A percentile compares a stretch with the other conserved stretches of the same genome.
These are phyloP conservation scores for Dalbergia cultrata DNA, from an alignment of 306 rosid genomes.

Conservation along the genomic window DNA sequence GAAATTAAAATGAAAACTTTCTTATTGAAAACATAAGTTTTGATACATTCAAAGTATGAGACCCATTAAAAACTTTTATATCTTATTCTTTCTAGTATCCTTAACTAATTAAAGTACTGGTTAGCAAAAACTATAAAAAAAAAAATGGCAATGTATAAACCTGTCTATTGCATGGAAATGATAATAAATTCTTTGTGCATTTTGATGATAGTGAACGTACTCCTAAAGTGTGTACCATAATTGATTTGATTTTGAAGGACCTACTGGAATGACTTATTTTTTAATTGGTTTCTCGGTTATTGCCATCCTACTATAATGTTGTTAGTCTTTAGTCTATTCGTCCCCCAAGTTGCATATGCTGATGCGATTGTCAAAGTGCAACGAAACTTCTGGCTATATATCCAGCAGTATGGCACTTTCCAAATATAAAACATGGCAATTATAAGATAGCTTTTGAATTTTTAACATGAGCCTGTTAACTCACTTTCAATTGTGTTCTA, in stretches of 20 bases:
- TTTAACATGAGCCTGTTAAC: background rate
- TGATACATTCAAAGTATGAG: too few species aligned
- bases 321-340: constrained; percentile 9
- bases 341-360: constrained; percentile 19
- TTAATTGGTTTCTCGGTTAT: background rate
- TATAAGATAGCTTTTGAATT: background rate
- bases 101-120: too few species aligned
- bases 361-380: constrained; percentile 1
- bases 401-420: background rate
- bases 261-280: background rate
- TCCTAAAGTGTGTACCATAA: background rate
- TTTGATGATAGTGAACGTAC: constrained; percentile 14
- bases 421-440: background rate
- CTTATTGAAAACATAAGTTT: too few species aligned
- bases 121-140: too few species aligned
- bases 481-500: background rate
- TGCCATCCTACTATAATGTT: background rate
- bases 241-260: constrained; percentile 4
- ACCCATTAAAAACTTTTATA: too few species aligned
- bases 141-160: too few species aligned
- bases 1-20: too few species aligned
- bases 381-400: background rate
- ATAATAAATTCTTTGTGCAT: background rate
- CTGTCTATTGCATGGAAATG: background rate
- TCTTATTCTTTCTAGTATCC: too few species aligned